Evolutionary conservation across 306 rosid genomes (phyloP), one percentile per base, ranked within the genome.

Genomic region (Citrullus mucosospermus): DNA sequence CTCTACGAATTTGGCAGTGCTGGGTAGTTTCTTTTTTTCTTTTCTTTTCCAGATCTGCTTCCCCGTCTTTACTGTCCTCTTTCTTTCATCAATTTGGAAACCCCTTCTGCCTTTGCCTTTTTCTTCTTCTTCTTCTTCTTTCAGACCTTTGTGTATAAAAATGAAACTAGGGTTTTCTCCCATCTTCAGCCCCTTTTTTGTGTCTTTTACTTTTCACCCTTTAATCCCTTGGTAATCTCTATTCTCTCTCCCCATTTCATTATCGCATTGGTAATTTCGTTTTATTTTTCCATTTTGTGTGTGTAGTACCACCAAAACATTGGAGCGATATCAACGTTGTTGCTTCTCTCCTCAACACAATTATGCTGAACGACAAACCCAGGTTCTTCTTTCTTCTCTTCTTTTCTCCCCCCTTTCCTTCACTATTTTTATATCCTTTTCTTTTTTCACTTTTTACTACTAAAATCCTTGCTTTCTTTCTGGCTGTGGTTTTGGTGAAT

Each of bases 1-100:
- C 98, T 93, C 84, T 88, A 77, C 79, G 97, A 93, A 84, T 93
- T 89, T 81, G 90, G 93, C 57, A 93, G 87, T 81, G 84, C 91
- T 73, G 93, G 93, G 97, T 93, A 86, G 5, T 32, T 0, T 5
- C 4, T 8, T 9, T 38, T 2, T 63, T 13, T 0, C 2, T 48
- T 48, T 48, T 48, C 1, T 46, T 46, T 3, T 8, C 8, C 39
- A 36, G 39, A 36, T 36, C 39, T 36, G 39, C 4, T 36, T 5
- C 39, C 39, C 39, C 6, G 13, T 48, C 28, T 48, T 48, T 48
- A 48, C 4, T 48, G 1, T 48, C 53, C 3, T 48, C 2, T 48
- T 48, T 48, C 1, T 48, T 48, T 48, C 53, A 48, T 48, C 53
- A 48, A 48, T 12, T 48, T 48, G 53, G 53, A 39, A 39, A 39